phyloP scores from a whole-genome alignment of 176 grass and related monocot species.

The Aechmea fasciata region DNA sequence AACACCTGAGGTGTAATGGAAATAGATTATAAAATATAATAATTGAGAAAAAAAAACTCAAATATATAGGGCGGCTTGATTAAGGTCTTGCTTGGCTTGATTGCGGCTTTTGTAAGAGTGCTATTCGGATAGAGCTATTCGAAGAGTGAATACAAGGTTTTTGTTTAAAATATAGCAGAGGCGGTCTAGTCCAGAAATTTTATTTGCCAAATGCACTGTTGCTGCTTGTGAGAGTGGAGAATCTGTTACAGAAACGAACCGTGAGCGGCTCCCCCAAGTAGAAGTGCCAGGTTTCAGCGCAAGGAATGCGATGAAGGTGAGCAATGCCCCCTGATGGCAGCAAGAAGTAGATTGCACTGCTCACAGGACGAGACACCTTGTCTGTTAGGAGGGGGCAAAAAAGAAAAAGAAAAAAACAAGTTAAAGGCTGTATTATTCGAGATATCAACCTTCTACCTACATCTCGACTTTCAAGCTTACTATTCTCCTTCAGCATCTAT shows the following conservation, averaged over 20 bases:
- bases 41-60: neutral
- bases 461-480: too few species aligned
- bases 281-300: slow-evolving; percentile 96
- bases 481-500: too few species aligned
- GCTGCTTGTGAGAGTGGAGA: too few species aligned
- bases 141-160: too few species aligned
- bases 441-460: too few species aligned
- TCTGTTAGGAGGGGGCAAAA: slow-evolving; percentile 29
- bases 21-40: neutral
- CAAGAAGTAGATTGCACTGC: slow-evolving; percentile 87
- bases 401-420: neutral
- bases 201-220: neutral
- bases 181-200: neutral
- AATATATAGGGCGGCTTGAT: slow-evolving; percentile 1
- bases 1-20: slow-evolving; percentile 41
- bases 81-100: neutral
- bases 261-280: slow-evolving; percentile 97
- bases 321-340: slow-evolving; percentile 70
- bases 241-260: slow-evolving; percentile 18
- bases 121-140: too few species aligned
- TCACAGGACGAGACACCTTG: slow-evolving; percentile 73
- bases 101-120: neutral
- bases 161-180: too few species aligned
- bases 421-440: neutral
- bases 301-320: slow-evolving; percentile 87